Conservation (phyloP, 176 grass and related monocot genomes). For the Aegilops umbellulata region DNA sequence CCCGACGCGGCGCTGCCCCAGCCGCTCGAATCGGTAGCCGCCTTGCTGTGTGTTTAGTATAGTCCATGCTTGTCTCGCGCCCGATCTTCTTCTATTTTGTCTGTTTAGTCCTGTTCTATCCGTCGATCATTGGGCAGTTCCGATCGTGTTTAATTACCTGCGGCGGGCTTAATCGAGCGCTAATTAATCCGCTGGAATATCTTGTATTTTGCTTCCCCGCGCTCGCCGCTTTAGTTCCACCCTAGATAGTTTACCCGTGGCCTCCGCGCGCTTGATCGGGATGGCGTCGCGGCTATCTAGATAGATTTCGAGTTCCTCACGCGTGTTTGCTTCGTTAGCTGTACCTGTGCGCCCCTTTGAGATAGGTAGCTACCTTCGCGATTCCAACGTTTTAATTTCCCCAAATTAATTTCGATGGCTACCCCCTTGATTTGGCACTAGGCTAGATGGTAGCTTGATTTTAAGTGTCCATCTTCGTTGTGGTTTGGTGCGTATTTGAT, state of each 20-base stretch:
- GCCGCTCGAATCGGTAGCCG: neutral
- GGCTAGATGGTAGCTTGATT: neutral
- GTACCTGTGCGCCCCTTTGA: neutral
- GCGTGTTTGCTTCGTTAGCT: neutral
- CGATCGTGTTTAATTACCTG: neutral
- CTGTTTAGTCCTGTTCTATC: neutral
- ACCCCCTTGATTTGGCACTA: neutral
- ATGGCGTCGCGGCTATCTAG: neutral
- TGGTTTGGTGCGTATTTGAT: neutral
- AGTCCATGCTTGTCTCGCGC: neutral
- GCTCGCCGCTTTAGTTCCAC: neutral
- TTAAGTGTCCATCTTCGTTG: neutral
- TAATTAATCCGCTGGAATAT: neutral
- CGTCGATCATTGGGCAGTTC: neutral
- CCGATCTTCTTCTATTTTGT: neutral
- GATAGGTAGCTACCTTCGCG: neutral
- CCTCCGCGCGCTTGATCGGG: neutral
- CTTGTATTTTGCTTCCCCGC: neutral
- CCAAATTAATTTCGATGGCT: neutral
- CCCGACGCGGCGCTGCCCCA: neutral
- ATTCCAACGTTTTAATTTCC: neutral
- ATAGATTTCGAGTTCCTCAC: neutral
- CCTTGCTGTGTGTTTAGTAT: neutral
- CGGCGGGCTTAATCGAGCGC: neutral
- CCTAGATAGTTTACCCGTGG: neutral